Evolutionary conservation across 768 basidiomycete species (phyloP).

Genomic region (Chalciporus pseudorubinellus): DNA sequence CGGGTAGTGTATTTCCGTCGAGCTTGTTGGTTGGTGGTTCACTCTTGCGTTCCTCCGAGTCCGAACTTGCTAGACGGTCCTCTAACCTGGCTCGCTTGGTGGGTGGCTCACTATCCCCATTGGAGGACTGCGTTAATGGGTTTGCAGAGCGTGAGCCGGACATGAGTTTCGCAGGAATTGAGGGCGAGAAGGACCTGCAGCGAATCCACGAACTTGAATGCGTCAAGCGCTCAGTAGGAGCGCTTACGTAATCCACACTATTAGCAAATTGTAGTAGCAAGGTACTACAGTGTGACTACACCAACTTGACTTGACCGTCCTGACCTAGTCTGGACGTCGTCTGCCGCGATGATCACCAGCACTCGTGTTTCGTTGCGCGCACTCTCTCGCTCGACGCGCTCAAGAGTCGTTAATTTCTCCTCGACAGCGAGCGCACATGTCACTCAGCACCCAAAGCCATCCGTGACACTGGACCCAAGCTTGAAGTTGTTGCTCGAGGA

Average conservation of each 20-base stretch:
- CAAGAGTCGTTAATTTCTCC: conserved; percentile 25
- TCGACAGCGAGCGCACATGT: conserved; percentile 31
- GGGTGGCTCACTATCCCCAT: conserved; percentile 25
- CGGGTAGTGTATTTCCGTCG: conserved; percentile 31
- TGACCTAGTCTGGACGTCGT: not conserved
- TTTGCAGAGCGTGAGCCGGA: conserved; percentile 8
- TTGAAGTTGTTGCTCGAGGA: conserved; percentile 61
- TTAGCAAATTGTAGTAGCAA: not conserved
- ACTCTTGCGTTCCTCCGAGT: conserved; percentile 29
- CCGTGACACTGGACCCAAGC: conserved; percentile 64
- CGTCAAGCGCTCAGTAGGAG: not conserved
- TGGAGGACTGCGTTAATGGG: conserved; percentile 5
- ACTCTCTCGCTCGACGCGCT: conserved; percentile 24
- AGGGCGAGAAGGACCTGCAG: conserved; percentile 2
- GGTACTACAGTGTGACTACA: no score
- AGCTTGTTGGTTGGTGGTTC: conserved; percentile 13
- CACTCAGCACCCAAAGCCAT: conserved; percentile 50
- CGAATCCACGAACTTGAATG: not conserved
- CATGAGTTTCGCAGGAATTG: conserved; percentile 6
- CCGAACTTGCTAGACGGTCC: conserved; percentile 7
- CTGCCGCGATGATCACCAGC: conserved; percentile 21
- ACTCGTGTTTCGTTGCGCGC: conserved; percentile 25
- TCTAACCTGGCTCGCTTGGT: conserved; percentile 29
- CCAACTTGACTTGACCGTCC: not conserved
- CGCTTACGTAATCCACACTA: conserved; percentile 20